These are phyloP conservation scores for Talaromyces sp. DNA, from an alignment of 2,329 filamentous ascomycete genomes.

Conservation along the genomic window DNA sequence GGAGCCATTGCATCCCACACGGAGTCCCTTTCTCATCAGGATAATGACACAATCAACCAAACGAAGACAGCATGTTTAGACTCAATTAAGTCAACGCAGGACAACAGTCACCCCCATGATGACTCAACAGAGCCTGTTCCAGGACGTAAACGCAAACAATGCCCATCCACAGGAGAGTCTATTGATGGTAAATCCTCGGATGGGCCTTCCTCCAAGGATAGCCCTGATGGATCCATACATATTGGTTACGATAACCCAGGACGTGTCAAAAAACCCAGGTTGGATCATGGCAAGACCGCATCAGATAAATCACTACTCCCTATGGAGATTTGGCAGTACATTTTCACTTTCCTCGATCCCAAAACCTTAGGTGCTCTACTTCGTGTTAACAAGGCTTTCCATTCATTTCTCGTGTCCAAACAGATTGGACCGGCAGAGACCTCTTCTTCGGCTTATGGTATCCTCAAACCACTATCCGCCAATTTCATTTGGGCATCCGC, in stretches of 20 bases:
- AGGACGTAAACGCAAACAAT: slow-evolving; percentile 22
- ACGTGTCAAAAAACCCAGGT: slow-evolving; percentile 10
- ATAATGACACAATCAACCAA: neutral
- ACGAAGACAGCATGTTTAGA: neutral
- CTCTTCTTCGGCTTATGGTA: slow-evolving; percentile 27
- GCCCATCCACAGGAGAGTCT: slow-evolving; percentile 7
- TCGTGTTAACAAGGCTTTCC: slow-evolving; percentile 66
- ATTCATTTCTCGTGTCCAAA: slow-evolving; percentile 56
- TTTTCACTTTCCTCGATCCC: slow-evolving; percentile 67
- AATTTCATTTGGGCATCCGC: slow-evolving; percentile 70
- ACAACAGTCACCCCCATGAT: neutral
- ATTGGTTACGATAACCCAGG: neutral
- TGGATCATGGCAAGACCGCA: slow-evolving; percentile 4
- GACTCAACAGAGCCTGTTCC: neutral
- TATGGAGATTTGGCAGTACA: slow-evolving; percentile 66
- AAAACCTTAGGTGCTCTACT: slow-evolving; percentile 64
- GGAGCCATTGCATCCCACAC: neutral
- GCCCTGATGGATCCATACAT: neutral
- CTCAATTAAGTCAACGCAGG: neutral
- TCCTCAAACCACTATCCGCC: slow-evolving; percentile 50
- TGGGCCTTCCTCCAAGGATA: neutral
- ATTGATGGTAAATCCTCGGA: neutral
- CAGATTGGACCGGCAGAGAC: slow-evolving; percentile 33
- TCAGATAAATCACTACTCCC: slow-evolving; percentile 46
- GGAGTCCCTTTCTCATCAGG: slow-evolving; percentile 2